Evolutionary conservation across 345 rosid genomes (phyloP), one percentile per base, ranked within the genome.

Genomic region (Chamaenerion angustifolium): DNA sequence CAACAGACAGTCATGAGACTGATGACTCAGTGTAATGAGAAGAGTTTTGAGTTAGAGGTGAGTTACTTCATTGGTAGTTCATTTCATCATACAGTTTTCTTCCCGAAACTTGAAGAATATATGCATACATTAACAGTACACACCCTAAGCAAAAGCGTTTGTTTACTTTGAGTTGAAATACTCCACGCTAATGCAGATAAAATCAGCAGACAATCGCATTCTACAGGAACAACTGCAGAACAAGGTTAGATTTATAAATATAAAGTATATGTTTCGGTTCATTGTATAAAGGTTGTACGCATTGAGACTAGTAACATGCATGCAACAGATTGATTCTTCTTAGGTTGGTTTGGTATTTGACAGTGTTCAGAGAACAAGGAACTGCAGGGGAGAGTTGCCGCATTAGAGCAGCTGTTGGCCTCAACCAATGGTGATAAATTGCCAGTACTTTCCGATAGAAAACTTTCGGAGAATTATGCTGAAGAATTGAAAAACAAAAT

Each of bases 31-130:
- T 85, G 94, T 67, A 83, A 85, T 67, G 99, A 93, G 64, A 85
- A 77, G 68, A 76, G 81, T 70, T 93, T 93, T 81, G 99, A 88
- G 71, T 76, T 93, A 44, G 99, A 88, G 97, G 97, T 88, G 57
- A 67, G 43, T 55, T 43, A 41, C 52, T 53, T 40, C 23, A 15
- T 21, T 42, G 19, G 21, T 19, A 27, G 27, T 27, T 52, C 23
- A 12, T 31, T 12, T 18, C 2, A 35, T 35, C 23, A 19, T 50
- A 0, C 11, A 9, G 14, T 42, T 19, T 56, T 46, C 45, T 40
- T 43, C 16, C 19, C 51, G 46, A 13, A 14, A 45, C 42, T 51
- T 50, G 54, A 19, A 37, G 16, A 27, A 7, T 31, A 7, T 31
- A 31, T 31, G 37, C 37, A 31, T 31, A 31, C 37, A 31, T 31